These are phyloP conservation scores for Termitomyces sp. DNA, from an alignment of 768 basidiomycete species.

Conservation along the genomic window DNA sequence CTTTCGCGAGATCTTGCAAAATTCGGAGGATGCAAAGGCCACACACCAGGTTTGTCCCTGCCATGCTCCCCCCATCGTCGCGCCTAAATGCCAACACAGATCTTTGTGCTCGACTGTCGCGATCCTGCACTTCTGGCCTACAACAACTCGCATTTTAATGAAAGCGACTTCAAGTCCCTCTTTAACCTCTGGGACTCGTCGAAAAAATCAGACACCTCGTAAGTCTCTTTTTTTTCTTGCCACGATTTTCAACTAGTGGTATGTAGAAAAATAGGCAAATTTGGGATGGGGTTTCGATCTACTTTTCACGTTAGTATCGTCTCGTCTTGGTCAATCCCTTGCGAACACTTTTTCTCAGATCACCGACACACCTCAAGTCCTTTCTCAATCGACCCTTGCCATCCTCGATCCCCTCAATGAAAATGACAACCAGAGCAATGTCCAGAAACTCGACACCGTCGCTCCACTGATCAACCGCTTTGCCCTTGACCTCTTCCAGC, in stretches of 20 bases:
- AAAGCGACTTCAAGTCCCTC: slow-evolving; percentile 39
- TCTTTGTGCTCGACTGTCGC: slow-evolving; percentile 37
- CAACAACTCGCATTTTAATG: slow-evolving; percentile 36
- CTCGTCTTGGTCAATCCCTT: not conserved
- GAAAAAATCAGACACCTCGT: slow-evolving; percentile 39
- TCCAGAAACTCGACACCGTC: slow-evolving; percentile 20
- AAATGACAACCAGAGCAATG: slow-evolving; percentile 23
- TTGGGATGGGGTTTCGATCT: slow-evolving; percentile 44
- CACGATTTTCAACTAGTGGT: not conserved
- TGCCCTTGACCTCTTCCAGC: slow-evolving; percentile 10
- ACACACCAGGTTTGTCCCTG: slow-evolving; percentile 30
- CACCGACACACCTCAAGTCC: slow-evolving; percentile 43
- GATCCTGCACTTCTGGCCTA: slow-evolving; percentile 40
- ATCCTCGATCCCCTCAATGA: slow-evolving; percentile 37
- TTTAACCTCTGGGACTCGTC: slow-evolving; percentile 38
- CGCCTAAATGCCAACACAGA: slow-evolving; percentile 15
- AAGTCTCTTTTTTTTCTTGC: slow-evolving; percentile 6
- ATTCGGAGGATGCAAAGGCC: slow-evolving; percentile 46
- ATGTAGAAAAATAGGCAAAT: slow-evolving; percentile 46
- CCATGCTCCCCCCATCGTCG: not conserved
- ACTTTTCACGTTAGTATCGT: slow-evolving; percentile 38
- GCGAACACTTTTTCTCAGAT: slow-evolving; percentile 23
- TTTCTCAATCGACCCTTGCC: slow-evolving; percentile 32
- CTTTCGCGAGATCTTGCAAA: slow-evolving; percentile 40
- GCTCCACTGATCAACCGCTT: slow-evolving; percentile 25